These are phyloP conservation scores for Tirmania nivea DNA, from an alignment of 495 filamentous ascomycete genomes.

Conservation along the genomic window DNA sequence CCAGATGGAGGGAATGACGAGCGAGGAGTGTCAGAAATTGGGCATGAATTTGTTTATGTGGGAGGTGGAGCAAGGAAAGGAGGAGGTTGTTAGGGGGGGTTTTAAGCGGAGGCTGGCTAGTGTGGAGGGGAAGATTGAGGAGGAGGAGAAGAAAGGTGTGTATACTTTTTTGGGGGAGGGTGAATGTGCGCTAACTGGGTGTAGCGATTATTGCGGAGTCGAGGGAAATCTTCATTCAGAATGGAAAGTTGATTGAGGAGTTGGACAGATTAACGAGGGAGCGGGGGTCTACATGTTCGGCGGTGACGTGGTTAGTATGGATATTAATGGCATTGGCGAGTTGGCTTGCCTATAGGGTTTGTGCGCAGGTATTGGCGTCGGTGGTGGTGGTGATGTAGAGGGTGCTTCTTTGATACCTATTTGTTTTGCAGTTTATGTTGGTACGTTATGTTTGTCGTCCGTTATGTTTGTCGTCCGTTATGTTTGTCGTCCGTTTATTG, in stretches of 20 bases:
- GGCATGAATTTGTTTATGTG: conserved; percentile 15
- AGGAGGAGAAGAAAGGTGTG: background rate
- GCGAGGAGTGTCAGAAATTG: conserved; percentile 3
- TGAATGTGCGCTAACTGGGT: background rate
- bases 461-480: too few species aligned
- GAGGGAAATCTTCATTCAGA: conserved; percentile 8
- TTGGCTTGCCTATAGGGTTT: too few species aligned
- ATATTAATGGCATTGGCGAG: too few species aligned
- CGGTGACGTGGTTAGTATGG: too few species aligned
- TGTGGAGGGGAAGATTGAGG: background rate
- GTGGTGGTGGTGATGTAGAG: too few species aligned
- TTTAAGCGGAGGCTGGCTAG: background rate
- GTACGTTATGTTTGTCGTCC: too few species aligned
- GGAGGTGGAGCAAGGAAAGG: conserved; percentile 9
- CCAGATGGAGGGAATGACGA: conserved; percentile 1
- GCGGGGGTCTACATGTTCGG: background rate
- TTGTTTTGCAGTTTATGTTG: too few species aligned
- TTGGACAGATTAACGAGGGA: conserved; percentile 3
- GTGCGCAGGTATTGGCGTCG: too few species aligned
- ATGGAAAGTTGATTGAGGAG: conserved; percentile 9
- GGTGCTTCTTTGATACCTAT: too few species aligned
- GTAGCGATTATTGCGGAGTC: conserved; percentile 15
- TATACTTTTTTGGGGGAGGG: background rate
- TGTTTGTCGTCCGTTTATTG: too few species aligned
- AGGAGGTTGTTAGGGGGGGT: background rate